Evolutionary conservation across 352 stramenopile species (phyloP), one percentile per base, ranked within the genome.

Genomic region (Peronospora belbahrii): DNA sequence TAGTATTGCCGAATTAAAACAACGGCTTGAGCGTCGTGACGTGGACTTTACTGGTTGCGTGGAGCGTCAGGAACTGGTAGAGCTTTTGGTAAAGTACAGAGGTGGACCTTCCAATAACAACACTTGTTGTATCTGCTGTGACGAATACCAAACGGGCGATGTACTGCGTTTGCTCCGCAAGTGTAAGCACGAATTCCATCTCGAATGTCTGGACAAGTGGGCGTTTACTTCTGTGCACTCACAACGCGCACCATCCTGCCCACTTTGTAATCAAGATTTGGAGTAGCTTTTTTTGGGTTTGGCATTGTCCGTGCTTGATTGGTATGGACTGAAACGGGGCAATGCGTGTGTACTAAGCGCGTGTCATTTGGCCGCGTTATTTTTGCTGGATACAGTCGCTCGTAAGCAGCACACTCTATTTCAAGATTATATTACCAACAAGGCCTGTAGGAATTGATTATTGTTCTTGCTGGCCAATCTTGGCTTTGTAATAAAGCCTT

Each of bases 121-220:
- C 53, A 88, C 75, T 37, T 94, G 83, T 64, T 88, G 77, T 47
- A 94, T 94, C 48, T 94, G 83, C 70, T 88, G 74, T 47, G 82
- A 94, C 30, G 77, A 88, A 62, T 94, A 91, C 52, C 65, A 79
- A 49, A 74, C 65, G 27, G 82, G 74, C 20, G 82, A 94, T 40
- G 62, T 83, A 23, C 63, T 91, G 57, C 79, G 83, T 40, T 58
- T 90, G 34, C 59, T 94, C 37, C 68, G 70, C 44, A 83, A 73
- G 52, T 94, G 83, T 59, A 88, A 88, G 48, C 83, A 94, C 67
- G 78, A 89, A 58, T 94, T 91, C 53, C 83, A 94, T 42, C 56
- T 94, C 34, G 83, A 94, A 59, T 94, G 83, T 63, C 65, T 94
- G 33, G 83, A 94, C 63, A 86, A 88, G 55, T 94, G 83, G 83